Evolutionary conservation across 129 eudicot species (phyloP).

Genomic region (Chrysanthemum makinoi): DNA sequence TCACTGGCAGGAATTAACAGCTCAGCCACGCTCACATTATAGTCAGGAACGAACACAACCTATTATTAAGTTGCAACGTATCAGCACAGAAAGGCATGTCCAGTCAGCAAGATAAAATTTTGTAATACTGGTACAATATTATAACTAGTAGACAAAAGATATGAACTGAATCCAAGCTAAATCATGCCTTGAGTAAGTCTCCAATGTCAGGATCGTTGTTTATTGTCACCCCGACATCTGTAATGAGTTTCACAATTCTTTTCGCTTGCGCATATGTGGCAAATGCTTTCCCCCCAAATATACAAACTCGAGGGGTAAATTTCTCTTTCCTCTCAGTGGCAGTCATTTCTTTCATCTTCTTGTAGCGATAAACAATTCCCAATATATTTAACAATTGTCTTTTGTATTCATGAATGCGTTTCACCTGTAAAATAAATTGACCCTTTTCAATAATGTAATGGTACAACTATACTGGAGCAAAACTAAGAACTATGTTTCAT

Average conservation of each 20-base stretch:
- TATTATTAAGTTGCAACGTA: constrained; percentile 24
- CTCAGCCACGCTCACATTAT: constrained; percentile 96
- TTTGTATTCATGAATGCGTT: constrained; percentile 96
- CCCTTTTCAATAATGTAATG: neutral
- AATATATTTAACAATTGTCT: constrained; percentile 80
- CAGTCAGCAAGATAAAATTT: neutral
- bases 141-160: constrained; percentile 1
- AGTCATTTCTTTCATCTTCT: constrained; percentile 86
- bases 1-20: constrained; percentile 89
- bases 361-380: constrained; percentile 89
- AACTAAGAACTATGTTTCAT: neutral
- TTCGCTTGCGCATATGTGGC: constrained; percentile 97
- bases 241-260: constrained; percentile 88
- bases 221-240: constrained; percentile 82
- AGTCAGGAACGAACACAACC: constrained; percentile 96
- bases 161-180: neutral
- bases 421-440: constrained; percentile 48
- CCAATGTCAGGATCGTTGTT: constrained; percentile 94
- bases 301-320: constrained; percentile 85
- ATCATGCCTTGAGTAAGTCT: constrained; percentile 74
- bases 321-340: constrained; percentile 58
- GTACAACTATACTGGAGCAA: constrained; percentile 5
- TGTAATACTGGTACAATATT: constrained; percentile 8
- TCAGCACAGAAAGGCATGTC: constrained; percentile 16
- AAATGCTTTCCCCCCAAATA: constrained; percentile 98